Conservation (phyloP, 257 asterid species). For the Capsicum chinense region DNA sequence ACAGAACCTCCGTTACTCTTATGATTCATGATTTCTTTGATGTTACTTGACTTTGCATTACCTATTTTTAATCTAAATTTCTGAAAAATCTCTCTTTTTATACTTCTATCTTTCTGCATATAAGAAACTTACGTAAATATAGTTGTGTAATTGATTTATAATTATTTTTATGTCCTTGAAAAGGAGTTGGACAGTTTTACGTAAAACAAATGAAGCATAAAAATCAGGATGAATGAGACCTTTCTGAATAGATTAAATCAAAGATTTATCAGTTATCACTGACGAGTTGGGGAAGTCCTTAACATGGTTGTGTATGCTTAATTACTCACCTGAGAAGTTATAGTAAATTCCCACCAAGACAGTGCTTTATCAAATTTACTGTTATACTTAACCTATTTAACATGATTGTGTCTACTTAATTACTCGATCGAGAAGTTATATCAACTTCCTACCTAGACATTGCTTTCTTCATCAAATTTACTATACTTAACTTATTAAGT, state of each 20-base stretch:
- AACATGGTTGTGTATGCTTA: not conserved
- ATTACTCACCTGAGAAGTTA: not conserved
- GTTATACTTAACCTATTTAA: not conserved
- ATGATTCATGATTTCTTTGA: not conserved
- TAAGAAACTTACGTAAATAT: not conserved
- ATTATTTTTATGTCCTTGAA: not conserved
- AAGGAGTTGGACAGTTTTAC: constrained; percentile 20
- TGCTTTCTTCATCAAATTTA: not conserved
- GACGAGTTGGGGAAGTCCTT: not conserved
- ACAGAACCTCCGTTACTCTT: not conserved
- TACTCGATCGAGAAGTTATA: not conserved
- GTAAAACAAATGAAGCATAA: not conserved
- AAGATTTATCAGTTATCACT: constrained; percentile 5
- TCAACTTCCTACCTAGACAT: not conserved
- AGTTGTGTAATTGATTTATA: not conserved
- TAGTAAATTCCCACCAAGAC: not conserved
- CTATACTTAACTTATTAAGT: not conserved
- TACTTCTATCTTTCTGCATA: not conserved
- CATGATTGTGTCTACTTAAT: not conserved
- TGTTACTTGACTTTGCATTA: not conserved
- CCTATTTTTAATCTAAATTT: not conserved
- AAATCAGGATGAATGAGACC: not conserved
- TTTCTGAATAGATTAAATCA: not conserved
- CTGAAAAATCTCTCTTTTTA: not conserved
- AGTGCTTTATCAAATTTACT: not conserved